A percentile compares a stretch with the other conserved stretches of the same genome.
Evolutionary conservation across 176 grass and related monocot species (phyloP).

Genomic region (Aegilops speltoides): DNA sequence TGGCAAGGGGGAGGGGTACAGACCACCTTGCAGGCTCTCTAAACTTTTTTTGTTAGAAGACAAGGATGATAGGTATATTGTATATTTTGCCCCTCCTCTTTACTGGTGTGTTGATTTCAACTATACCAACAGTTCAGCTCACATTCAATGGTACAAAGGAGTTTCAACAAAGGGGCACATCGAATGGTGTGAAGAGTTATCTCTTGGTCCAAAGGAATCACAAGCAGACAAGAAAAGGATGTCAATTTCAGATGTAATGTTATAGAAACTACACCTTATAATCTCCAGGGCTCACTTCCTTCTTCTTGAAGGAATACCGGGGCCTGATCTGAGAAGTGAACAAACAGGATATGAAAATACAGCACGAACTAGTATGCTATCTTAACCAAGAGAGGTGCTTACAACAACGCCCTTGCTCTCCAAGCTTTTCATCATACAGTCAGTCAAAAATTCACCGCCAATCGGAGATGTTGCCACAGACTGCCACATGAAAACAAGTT

Average conservation of each 20-base stretch:
- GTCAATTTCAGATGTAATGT: slow-evolving; percentile 15
- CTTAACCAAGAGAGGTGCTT: slow-evolving; percentile 38
- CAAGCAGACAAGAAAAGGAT: neutral
- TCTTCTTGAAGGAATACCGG: slow-evolving; percentile 98
- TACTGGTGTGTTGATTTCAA: slow-evolving; percentile 4
- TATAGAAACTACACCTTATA: slow-evolving; percentile 66
- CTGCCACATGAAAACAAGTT: slow-evolving; percentile 52
- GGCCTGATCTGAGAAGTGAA: slow-evolving; percentile 77
- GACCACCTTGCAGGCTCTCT: neutral
- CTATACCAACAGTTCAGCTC: neutral
- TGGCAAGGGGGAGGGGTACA: neutral
- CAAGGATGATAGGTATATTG: neutral
- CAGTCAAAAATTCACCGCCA: slow-evolving; percentile 97
- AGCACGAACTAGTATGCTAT: slow-evolving; percentile 10
- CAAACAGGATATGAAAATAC: slow-evolving; percentile 33
- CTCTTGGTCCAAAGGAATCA: neutral
- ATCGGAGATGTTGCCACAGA: slow-evolving; percentile 86
- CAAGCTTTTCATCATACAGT: slow-evolving; percentile 99
- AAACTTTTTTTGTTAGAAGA: slow-evolving; percentile 16
- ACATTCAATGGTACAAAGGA: neutral
- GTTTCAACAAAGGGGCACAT: neutral
- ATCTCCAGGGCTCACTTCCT: slow-evolving; percentile 79
- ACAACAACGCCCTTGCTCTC: slow-evolving; percentile 89
- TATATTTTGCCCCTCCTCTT: neutral
- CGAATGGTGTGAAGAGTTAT: slow-evolving; percentile 3